These are phyloP conservation scores for Wickerhamomyces chambardii DNA, from an alignment of 805 yeast species.

Conservation along the genomic window DNA sequence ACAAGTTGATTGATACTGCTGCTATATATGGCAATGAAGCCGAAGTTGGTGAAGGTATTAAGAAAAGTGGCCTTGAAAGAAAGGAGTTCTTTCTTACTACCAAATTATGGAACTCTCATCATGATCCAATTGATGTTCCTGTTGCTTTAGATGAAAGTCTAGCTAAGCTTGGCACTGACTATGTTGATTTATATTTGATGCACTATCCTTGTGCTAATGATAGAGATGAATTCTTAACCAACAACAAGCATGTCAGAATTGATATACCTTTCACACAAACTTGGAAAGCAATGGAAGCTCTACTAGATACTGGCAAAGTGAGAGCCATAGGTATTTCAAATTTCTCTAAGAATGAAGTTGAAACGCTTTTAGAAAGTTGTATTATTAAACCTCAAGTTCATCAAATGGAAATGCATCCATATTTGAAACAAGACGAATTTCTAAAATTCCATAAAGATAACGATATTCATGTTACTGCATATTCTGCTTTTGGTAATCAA, in stretches of 20 bases:
- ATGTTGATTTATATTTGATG: slow-evolving; percentile 50
- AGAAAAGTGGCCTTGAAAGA: slow-evolving; percentile 27
- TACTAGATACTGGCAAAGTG: slow-evolving; percentile 33
- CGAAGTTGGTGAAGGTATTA: slow-evolving; percentile 50
- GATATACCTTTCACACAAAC: slow-evolving; percentile 26
- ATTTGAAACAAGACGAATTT: slow-evolving; percentile 56
- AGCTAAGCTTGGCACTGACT: slow-evolving; percentile 34
- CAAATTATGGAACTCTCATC: slow-evolving; percentile 52
- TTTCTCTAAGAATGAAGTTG: slow-evolving; percentile 35
- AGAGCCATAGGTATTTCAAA: slow-evolving; percentile 45
- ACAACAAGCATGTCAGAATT: too few species aligned
- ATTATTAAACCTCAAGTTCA: slow-evolving; percentile 30
- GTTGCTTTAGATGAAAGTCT: slow-evolving; percentile 35
- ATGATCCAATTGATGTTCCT: slow-evolving; percentile 32
- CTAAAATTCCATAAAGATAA: slow-evolving; percentile 40
- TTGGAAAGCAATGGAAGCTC: slow-evolving; percentile 40
- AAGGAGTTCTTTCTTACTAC: slow-evolving; percentile 57
- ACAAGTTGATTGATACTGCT: slow-evolving; percentile 65
- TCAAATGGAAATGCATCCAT: slow-evolving; percentile 51
- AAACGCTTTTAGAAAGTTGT: slow-evolving; percentile 28
- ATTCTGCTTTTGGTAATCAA: slow-evolving; percentile 64
- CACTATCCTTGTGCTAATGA: slow-evolving; percentile 43
- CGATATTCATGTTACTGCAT: slow-evolving; percentile 58
- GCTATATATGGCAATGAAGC: slow-evolving; percentile 48
- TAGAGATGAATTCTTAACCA: neutral